Percentiles rank a stretch among this genome's conserved stretches.
Conservation (phyloP, 73 alveolate species). For the Tetrahymena elliotti region DNA sequence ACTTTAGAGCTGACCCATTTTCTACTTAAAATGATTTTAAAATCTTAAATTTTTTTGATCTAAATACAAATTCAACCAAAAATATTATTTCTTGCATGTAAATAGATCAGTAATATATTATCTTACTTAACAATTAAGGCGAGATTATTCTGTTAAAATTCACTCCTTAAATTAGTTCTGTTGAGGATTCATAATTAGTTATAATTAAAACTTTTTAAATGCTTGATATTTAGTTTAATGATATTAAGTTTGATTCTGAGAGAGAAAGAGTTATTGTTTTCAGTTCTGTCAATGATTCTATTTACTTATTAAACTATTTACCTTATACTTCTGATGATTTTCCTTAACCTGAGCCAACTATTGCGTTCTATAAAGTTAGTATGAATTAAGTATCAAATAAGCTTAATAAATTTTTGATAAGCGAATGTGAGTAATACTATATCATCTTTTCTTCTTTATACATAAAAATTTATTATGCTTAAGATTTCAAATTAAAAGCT, state of each 20-base stretch:
- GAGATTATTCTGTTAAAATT: not conserved
- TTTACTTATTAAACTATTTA: not conserved
- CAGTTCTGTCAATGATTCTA: not conserved
- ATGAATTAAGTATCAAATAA: not conserved
- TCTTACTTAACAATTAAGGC: not conserved
- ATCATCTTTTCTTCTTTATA: not conserved
- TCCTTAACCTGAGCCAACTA: not conserved
- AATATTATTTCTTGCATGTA: not conserved
- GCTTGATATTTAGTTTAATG: not conserved
- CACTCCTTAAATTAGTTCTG: not conserved
- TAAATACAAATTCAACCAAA: not conserved
- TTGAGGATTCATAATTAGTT: not conserved
- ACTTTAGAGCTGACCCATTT: not conserved
- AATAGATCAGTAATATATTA: not conserved
- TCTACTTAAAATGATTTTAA: not conserved
- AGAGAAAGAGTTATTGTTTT: not conserved
- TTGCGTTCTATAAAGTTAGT: not conserved
- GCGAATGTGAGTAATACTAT: not conserved
- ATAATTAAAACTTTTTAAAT: not conserved
- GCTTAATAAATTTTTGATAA: not conserved
- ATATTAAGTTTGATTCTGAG: not conserved
- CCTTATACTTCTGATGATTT: not conserved
- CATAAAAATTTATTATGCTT: not conserved
- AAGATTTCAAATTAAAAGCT: not conserved
- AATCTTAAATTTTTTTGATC: not conserved